phyloP scores from a whole-genome alignment of 768 basidiomycete species.

The Royoungia palumana region DNA sequence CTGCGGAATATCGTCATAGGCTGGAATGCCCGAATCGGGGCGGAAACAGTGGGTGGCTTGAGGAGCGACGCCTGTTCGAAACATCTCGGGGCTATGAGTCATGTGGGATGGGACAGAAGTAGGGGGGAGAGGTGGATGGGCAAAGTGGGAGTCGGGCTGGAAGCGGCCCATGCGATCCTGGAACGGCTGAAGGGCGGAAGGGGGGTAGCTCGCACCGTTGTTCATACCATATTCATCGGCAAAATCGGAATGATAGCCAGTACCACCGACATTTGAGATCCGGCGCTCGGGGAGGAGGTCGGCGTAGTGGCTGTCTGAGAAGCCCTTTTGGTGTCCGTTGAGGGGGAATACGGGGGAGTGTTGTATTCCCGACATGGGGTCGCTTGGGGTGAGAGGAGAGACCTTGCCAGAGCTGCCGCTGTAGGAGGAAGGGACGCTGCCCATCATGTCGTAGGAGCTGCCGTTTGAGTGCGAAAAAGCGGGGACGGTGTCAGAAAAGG shows the following conservation, averaged over 20 bases:
- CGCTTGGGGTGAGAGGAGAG: conserved; percentile 70
- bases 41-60: conserved; percentile 66
- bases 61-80: conserved; percentile 62
- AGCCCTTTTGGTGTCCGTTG: conserved; percentile 50
- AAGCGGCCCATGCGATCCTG: conserved; percentile 57
- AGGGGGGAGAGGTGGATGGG: conserved; percentile 40
- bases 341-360: conserved; percentile 51
- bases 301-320: conserved; percentile 49
- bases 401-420: conserved; percentile 62
- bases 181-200: conserved; percentile 54
- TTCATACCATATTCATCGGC: conserved; percentile 60
- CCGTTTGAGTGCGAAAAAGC: conserved; percentile 52
- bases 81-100: conserved; percentile 50
- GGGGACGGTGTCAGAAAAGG: conserved; percentile 59
- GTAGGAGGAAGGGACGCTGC: conserved; percentile 60
- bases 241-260: conserved; percentile 56
- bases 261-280: conserved; percentile 41
- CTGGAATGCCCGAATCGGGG: conserved; percentile 45
- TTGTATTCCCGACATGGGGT: conserved; percentile 57
- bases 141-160: conserved; percentile 51
- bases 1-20: conserved; percentile 57
- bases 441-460: conserved; percentile 64
- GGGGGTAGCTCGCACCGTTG: conserved; percentile 44
- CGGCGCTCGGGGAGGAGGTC: conserved; percentile 62
- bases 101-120: conserved; percentile 48